Conservation (phyloP, 164 flowering plant genomes). For the Macadamia integrifolia region DNA sequence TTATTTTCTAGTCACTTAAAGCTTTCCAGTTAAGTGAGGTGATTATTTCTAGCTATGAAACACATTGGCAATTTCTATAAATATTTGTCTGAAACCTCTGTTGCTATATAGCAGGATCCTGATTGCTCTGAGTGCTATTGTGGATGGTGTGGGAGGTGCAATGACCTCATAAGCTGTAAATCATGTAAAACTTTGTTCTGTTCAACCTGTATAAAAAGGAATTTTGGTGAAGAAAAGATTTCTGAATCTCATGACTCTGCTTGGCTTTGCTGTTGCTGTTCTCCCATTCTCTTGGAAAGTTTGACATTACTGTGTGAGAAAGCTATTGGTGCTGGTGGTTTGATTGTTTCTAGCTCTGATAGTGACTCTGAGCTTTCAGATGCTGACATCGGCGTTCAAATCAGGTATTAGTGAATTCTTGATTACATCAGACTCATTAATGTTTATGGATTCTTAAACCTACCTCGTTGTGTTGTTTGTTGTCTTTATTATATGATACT, state of each 20-base stretch:
- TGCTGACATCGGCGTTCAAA: slow-evolving; percentile 23
- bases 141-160: slow-evolving; percentile 77
- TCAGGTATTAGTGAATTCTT: slow-evolving; percentile 37
- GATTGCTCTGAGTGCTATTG: slow-evolving; percentile 73
- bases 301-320: slow-evolving; percentile 45
- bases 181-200: slow-evolving; percentile 64
- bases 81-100: not conserved
- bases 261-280: slow-evolving; percentile 82
- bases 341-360: slow-evolving; percentile 55
- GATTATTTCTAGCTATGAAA: not conserved
- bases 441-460: not conserved
- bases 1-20: no score
- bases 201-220: slow-evolving; percentile 53
- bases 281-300: slow-evolving; percentile 45
- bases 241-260: slow-evolving; percentile 34
- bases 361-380: slow-evolving; percentile 64
- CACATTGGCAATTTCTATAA: no score
- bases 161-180: slow-evolving; percentile 58
- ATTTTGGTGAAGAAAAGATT: slow-evolving; percentile 55
- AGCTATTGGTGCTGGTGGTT: slow-evolving; percentile 34
- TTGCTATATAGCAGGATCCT: slow-evolving; percentile 43
- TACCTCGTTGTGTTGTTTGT: no score
- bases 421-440: not conserved
- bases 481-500: no score
- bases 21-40: not conserved